A percentile compares a stretch with the other conserved stretches of the same genome.
Conservation (phyloP, 2,329 filamentous ascomycete genomes). For the Nemania diffusa region DNA sequence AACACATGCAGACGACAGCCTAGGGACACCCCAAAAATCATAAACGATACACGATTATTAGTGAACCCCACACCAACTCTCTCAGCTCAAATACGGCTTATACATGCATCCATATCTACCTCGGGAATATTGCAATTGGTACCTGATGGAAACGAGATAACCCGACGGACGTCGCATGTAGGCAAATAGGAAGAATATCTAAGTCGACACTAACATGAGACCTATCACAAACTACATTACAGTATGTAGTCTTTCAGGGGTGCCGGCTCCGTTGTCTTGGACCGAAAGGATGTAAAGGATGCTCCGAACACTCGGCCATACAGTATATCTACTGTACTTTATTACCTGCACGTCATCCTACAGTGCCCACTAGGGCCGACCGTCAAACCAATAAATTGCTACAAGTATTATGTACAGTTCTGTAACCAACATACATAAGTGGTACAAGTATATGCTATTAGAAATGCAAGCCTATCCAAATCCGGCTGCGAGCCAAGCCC, state of each 20-base stretch:
- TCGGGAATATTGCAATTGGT: constrained; percentile 1
- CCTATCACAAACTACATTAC: not conserved
- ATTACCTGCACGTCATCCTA: constrained; percentile 36
- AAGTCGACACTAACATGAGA: not conserved
- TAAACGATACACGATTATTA: constrained; percentile 5
- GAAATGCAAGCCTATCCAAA: constrained; percentile 32
- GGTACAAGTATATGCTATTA: too few relatives aligned
- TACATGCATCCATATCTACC: constrained; percentile 15
- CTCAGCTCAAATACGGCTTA: constrained; percentile 15
- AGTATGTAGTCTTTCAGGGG: constrained; percentile 4
- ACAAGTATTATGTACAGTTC: not conserved
- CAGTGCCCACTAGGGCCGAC: constrained; percentile 8
- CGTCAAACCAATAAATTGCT: constrained; percentile 24
- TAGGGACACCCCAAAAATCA: too few relatives aligned
- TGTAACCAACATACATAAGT: too few relatives aligned
- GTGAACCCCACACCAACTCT: constrained; percentile 10
- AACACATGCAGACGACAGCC: constrained; percentile 6
- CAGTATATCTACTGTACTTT: constrained; percentile 3
- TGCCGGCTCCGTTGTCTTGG: constrained; percentile 2
- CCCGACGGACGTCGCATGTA: not conserved
- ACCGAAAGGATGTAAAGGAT: constrained; percentile 12
- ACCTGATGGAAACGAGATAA: constrained; percentile 1
- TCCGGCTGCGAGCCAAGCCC: constrained; percentile 18
- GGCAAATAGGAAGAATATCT: constrained; percentile 3
- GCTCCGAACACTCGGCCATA: constrained; percentile 10